Percentiles rank a stretch among this genome's conserved stretches.
These are phyloP conservation scores for Pleurozium schreberi DNA, from an alignment of 225 moss, liverwort and hornwort species.

Conservation along the genomic window DNA sequence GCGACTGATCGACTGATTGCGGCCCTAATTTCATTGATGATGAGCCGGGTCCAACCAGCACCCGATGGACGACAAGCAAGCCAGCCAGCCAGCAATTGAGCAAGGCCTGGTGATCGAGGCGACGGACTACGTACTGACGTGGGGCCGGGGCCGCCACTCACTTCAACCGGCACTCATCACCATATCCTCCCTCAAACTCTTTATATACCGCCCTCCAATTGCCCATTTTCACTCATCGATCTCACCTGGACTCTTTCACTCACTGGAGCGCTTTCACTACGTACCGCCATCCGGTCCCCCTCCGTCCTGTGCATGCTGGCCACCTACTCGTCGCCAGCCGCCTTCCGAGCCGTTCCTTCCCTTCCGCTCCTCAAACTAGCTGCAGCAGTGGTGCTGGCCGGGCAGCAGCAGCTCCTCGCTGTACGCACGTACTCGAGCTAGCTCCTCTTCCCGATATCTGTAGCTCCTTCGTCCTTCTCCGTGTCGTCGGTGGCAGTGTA, in stretches of 20 bases:
- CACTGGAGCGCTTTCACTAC: not conserved
- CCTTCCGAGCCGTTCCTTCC: not conserved
- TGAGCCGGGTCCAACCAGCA: not conserved
- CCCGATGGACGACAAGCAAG: not conserved
- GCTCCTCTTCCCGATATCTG: not conserved
- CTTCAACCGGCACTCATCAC: not conserved
- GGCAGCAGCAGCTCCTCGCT: not conserved
- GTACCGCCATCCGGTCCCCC: not conserved
- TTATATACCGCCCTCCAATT: slow-evolving; percentile 15
- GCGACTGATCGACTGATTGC: not conserved
- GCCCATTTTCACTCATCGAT: not conserved
- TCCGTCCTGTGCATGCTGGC: not conserved
- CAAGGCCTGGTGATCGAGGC: not conserved
- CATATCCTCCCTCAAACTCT: slow-evolving; percentile 1
- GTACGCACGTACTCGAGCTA: no score
- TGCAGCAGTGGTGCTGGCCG: not conserved
- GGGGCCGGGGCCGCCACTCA: not conserved
- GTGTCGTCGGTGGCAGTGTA: not conserved
- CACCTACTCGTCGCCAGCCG: not conserved
- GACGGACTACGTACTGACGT: not conserved
- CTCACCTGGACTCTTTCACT: not conserved
- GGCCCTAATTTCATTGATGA: not conserved
- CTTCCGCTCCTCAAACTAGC: not conserved
- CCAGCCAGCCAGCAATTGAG: no score
- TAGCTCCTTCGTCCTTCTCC: not conserved